Percentiles rank a stretch among this genome's conserved stretches.
Evolutionary conservation across 2,329 filamentous ascomycete genomes (phyloP).

Genomic region (Colletotrichum euphorbiae): DNA sequence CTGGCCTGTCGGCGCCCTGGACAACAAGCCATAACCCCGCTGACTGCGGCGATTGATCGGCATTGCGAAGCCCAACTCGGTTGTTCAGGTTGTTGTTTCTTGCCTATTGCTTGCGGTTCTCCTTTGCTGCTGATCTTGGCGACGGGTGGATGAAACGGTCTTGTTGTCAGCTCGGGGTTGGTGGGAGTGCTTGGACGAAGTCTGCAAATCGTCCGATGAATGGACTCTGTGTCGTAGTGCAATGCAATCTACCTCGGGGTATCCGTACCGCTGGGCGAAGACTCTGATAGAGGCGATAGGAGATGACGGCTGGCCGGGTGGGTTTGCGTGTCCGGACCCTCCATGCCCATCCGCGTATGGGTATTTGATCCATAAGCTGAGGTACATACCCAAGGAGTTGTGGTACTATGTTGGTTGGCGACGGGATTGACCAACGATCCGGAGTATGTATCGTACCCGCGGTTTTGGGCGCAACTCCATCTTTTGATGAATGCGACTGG

Average conservation of each 20-base stretch:
- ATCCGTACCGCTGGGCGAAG: neutral
- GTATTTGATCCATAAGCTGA: constrained; percentile 12
- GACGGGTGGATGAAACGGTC: constrained; percentile 28
- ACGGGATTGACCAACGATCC: neutral
- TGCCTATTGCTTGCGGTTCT: constrained; percentile 5
- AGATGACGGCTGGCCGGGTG: constrained; percentile 5
- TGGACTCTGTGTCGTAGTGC: neutral
- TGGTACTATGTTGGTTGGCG: constrained; percentile 15
- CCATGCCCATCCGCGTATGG: neutral
- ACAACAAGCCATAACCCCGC: constrained; percentile 20
- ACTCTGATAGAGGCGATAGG: neutral
- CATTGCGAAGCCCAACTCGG: neutral
- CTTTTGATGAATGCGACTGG: constrained; percentile 27
- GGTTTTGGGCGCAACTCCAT: constrained; percentile 29
- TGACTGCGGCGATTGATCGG: constrained; percentile 4
- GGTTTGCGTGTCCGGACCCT: neutral
- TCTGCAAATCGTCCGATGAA: constrained; percentile 16
- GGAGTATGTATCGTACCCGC: constrained; percentile 21
- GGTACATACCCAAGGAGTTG: neutral
- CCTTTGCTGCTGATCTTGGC: constrained; percentile 25
- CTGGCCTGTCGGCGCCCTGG: constrained; percentile 2
- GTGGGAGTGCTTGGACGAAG: neutral
- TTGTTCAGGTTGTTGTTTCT: constrained; percentile 4
- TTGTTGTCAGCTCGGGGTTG: neutral
- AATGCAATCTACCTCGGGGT: constrained; percentile 9